Evolutionary conservation across 352 stramenopile species (phyloP), one percentile per base, ranked within the genome.

Genomic region (Phytophthora vignae): DNA sequence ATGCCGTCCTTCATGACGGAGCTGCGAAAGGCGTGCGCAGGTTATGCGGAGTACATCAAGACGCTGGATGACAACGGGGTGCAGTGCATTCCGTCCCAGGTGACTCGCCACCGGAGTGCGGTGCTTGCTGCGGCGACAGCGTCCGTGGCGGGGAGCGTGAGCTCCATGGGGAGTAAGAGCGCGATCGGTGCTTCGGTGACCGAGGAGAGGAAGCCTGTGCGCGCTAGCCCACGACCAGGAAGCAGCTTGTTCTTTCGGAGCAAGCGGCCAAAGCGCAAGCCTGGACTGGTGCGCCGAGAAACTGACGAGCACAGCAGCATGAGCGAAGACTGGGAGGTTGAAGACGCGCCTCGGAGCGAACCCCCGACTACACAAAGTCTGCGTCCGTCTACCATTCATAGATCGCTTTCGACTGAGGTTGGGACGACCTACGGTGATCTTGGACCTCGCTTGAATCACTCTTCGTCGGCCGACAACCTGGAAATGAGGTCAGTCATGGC

Each of bases 1-100:
- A 71, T 94, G 54, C 80, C 86, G 7, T 74, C 79, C 38, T 93
- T 92, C 71, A 81, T 95, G 73, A 86, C 72, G 22, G 74, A 89
- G 14, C 46, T 95, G 22, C 83, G 80, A 2, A 77, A 75, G 25
- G 85, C 86, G 9, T 95, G 88, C 48, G 66, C 76, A 17, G 83
- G 81, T 9, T 95, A 94, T 54, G 71, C 74, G 0, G 69, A 71
- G 8, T 91, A 86, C 58, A 76, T 70, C 48, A 78, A 85, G 29
- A 78, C 69, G 8, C 63, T 89, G 42, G 69, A 81, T 22, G 76
- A 88, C n/a, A 73, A 73, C n/a, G 76, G 46, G 0, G 58, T 74
- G 6, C 64, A 76, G 59, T 70, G 63, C 15, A 88, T 91, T 52
- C 83, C 83, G 7, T 89, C 83, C 15, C 79, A 87, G 33, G 81